phyloP scores from a whole-genome alignment of 306 rosid genomes.

The Acacia acuminata region DNA sequence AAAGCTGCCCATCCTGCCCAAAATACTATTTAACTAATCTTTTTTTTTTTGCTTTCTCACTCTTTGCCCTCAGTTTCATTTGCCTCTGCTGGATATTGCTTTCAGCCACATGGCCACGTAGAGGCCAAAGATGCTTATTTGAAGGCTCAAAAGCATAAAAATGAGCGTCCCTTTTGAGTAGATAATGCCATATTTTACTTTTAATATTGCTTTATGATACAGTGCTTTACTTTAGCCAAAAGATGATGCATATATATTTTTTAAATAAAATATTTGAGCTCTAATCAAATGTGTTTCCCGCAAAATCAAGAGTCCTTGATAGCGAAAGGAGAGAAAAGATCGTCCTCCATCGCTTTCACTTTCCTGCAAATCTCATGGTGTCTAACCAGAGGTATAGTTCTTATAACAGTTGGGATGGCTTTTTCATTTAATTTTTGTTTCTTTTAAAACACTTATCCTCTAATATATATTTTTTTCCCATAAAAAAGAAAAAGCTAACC shows the following conservation, averaged over 20 bases:
- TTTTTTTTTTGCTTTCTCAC: constrained; percentile 2
- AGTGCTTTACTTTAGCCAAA: constrained; percentile 88
- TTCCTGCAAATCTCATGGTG: constrained; percentile 52
- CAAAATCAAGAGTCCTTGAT: constrained; percentile 40
- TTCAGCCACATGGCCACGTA: constrained; percentile 96
- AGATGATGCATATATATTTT: constrained; percentile 36
- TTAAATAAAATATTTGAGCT: constrained; percentile 34
- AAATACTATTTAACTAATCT: constrained; percentile 43
- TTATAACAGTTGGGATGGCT: constrained; percentile 34
- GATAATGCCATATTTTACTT: constrained; percentile 99
- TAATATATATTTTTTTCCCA: neutral
- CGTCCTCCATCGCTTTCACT: constrained; percentile 44
- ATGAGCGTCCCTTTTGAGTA: constrained; percentile 98
- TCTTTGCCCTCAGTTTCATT: constrained; percentile 33
- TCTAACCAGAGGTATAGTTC: constrained; percentile 37
- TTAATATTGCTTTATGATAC: constrained; percentile 79
- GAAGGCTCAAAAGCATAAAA: constrained; percentile 91
- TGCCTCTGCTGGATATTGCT: constrained; percentile 65
- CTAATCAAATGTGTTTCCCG: constrained; percentile 49
- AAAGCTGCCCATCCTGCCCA: constrained; percentile 72
- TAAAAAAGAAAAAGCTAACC: constrained; percentile 40
- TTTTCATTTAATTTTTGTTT: neutral
- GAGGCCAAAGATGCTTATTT: constrained; percentile 84
- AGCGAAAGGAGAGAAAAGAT: constrained; percentile 55
- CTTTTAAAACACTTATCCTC: constrained; percentile 27